Percentiles rank a stretch among this genome's conserved stretches.
Evolutionary conservation across 495 filamentous ascomycete species (phyloP).

Genomic region (Aspergillus hancockii): DNA sequence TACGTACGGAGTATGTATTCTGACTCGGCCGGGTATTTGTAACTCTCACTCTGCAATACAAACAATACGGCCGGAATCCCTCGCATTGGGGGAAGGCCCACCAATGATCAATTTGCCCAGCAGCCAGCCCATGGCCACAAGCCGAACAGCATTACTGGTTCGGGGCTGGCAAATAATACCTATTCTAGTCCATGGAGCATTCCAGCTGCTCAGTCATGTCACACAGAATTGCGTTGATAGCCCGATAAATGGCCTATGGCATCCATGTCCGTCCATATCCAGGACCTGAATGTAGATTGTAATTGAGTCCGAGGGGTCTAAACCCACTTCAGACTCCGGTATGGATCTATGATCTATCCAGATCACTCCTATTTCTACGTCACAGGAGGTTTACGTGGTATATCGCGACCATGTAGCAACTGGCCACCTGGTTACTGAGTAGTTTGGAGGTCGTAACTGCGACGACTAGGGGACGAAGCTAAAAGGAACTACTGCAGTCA

Average conservation of each 20-base stretch:
- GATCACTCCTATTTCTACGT: not conserved
- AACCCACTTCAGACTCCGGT: not conserved
- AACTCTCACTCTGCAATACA: not conserved
- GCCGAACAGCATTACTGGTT: not conserved
- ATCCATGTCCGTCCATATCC: not conserved
- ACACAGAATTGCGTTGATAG: not conserved
- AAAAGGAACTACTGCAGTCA: slow-evolving; percentile 1
- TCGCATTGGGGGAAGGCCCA: slow-evolving; percentile 11
- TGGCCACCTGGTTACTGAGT: not conserved
- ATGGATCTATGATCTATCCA: not conserved
- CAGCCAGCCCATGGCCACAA: not conserved
- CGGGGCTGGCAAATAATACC: not conserved
- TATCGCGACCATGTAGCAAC: not conserved
- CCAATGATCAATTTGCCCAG: slow-evolving; percentile 9
- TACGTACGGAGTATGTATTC: not conserved
- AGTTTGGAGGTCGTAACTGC: not conserved
- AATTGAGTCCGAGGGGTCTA: not conserved
- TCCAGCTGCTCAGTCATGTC: not conserved
- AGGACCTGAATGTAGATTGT: not conserved
- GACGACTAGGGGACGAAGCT: not conserved
- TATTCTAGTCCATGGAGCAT: not conserved
- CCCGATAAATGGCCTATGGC: not conserved
- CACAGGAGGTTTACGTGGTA: not conserved
- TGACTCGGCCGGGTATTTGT: not conserved
- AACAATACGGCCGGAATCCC: slow-evolving; percentile 8